Conservation (phyloP, 2,329 filamentous ascomycete species). For the Rutstroemia sydowiana region DNA sequence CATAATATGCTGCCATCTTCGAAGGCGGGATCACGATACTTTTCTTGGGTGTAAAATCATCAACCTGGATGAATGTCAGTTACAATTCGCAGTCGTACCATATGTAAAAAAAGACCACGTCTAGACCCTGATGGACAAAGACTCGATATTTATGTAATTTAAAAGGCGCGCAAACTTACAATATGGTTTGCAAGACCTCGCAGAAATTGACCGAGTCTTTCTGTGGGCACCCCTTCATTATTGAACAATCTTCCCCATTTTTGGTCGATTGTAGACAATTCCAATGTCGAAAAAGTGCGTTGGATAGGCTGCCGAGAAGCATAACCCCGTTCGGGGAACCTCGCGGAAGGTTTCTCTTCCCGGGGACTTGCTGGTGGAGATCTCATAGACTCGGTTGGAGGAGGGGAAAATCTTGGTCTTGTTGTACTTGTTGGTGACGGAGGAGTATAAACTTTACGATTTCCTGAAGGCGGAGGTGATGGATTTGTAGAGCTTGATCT, state of each 20-base stretch:
- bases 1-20: constrained; percentile 70
- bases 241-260: constrained; percentile 75
- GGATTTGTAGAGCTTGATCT: constrained; percentile 32
- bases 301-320: constrained; percentile 2
- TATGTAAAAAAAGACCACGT: too few relatives aligned
- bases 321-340: constrained; percentile 19
- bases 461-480: constrained; percentile 36
- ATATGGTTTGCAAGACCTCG: constrained; percentile 67
- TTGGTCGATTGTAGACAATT: constrained; percentile 56
- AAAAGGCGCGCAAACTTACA: constrained; percentile 38
- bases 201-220: constrained; percentile 62
- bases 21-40: constrained; percentile 67
- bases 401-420: constrained; percentile 27
- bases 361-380: constrained; percentile 29
- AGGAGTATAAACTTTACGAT: constrained; percentile 43
- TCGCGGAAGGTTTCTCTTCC: constrained; percentile 24
- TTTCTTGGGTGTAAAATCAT: constrained; percentile 59
- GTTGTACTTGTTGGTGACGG: constrained; percentile 39
- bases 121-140: too few relatives aligned
- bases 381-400: constrained; percentile 22
- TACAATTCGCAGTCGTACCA: not conserved
- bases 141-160: too few relatives aligned
- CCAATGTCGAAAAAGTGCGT: constrained; percentile 30
- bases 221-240: constrained; percentile 56
- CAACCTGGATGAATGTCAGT: constrained; percentile 43